These are phyloP conservation scores for Dothideomycetidae sp. DNA, from an alignment of 2,329 filamentous ascomycete species.

Conservation along the genomic window DNA sequence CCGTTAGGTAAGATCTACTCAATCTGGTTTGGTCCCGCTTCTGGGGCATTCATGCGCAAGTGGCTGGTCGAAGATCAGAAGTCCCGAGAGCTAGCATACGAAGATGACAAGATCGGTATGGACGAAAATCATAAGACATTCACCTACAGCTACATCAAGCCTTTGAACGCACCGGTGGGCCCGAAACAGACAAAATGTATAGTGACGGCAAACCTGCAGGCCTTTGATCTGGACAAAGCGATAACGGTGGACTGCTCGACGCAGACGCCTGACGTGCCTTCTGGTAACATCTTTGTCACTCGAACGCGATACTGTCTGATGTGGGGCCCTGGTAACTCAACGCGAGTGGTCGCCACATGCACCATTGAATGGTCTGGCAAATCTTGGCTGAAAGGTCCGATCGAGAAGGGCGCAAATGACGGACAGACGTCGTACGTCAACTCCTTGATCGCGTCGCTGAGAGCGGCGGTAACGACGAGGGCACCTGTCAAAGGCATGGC, in stretches of 20 bases:
- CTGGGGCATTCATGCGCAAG: slow-evolving; percentile 67
- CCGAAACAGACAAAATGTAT: slow-evolving; percentile 92
- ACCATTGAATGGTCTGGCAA: slow-evolving; percentile 93
- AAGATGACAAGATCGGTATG: slow-evolving; percentile 64
- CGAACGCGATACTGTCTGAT: slow-evolving; percentile 92
- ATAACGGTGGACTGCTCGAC: slow-evolving; percentile 71
- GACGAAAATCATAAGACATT: slow-evolving; percentile 57
- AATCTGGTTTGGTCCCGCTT: slow-evolving; percentile 70
- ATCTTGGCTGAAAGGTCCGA: slow-evolving; percentile 97
- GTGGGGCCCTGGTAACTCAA: slow-evolving; percentile 79
- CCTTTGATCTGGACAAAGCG: slow-evolving; percentile 72
- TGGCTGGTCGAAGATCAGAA: slow-evolving; percentile 83
- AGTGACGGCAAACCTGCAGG: slow-evolving; percentile 70
- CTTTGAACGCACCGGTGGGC: slow-evolving; percentile 67
- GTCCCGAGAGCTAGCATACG: slow-evolving; percentile 71
- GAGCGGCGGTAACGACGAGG: slow-evolving; percentile 55
- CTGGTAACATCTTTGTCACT: slow-evolving; percentile 75
- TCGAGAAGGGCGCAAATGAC: slow-evolving; percentile 88
- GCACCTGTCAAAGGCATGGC: slow-evolving; percentile 36
- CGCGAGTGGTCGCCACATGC: slow-evolving; percentile 74
- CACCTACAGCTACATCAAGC: slow-evolving; percentile 81
- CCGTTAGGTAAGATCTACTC: slow-evolving; percentile 86
- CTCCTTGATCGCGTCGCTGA: slow-evolving; percentile 56
- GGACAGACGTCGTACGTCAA: slow-evolving; percentile 75
- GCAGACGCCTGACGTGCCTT: slow-evolving; percentile 88